Evolutionary conservation across 192 early-diverging fungal species (phyloP), one percentile per base, ranked within the genome.

Genomic region (Phlyctochytrium arcticum): DNA sequence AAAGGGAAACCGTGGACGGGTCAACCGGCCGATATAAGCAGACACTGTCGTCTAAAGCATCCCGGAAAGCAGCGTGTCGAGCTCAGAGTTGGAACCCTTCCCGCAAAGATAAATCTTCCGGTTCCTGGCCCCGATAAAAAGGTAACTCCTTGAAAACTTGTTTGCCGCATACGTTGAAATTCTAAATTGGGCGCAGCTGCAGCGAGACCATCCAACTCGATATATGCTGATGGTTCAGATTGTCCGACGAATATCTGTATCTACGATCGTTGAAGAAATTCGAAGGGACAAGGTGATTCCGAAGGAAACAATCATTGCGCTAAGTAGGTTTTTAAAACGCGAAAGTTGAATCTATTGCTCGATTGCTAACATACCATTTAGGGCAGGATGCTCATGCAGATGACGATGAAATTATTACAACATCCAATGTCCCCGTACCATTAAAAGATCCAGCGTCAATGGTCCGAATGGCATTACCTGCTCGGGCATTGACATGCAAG

Each of bases 381-480:
- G 36, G 59, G 5, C 36, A 61, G 37, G 19, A 50, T 12, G 33
- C 49, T 10, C 23, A 34, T 9, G 61, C 27, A 30, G 61, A 54
- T 23, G 47, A 53, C 19, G 61, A 63, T 10, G 61, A 63, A 19
- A 21, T 56, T 9, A 29, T 63, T 21, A 32, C 61, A 3, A 56
- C 61, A 32, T 56, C 61, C 3, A 32, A 55, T 21, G 19, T 33
- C 55, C 55, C 32, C 12, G 30, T 63, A 10, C 21, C 61, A 17
- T 34, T 63, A 12, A 15, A 34, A 9, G 61, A 63, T 36, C 61
- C 61, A 12, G 33, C 49, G 23, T 50, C 50, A n/a, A 54, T 30
- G 32, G 15, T 54, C 3, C 83, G 89, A 6, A 91, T 94, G 36
- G 72, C 54, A 0, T 66, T 75, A 19, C 90, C 92, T 0, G 75